These are phyloP conservation scores for Starmerella apis DNA, from an alignment of 805 yeast genomes.

Conservation along the genomic window DNA sequence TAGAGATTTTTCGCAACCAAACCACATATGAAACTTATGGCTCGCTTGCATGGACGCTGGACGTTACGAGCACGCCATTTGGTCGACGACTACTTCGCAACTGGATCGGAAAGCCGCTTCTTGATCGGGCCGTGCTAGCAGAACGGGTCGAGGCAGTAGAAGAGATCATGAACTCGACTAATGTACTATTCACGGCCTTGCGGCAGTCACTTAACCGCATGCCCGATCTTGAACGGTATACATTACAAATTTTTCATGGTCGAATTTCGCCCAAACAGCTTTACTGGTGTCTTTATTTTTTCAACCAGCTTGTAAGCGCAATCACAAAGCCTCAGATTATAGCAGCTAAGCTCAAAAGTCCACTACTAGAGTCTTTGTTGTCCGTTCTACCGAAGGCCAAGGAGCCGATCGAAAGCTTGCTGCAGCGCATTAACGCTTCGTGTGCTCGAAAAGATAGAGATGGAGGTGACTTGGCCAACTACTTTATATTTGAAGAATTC, in stretches of 20 bases:
- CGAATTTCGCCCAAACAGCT: slow-evolving; percentile 51
- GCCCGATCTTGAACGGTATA: slow-evolving; percentile 51
- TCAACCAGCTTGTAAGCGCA: slow-evolving; percentile 31
- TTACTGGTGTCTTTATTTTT: slow-evolving; percentile 41
- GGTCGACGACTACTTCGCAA: slow-evolving; percentile 56
- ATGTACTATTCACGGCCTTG: slow-evolving; percentile 27
- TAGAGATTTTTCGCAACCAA: slow-evolving; percentile 64
- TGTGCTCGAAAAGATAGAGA: slow-evolving; percentile 13
- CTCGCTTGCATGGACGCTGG: slow-evolving; percentile 65
- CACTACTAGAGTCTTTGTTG: slow-evolving; percentile 35
- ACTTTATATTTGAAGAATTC: not conserved
- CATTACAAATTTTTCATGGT: slow-evolving; percentile 51
- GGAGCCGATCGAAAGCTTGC: slow-evolving; percentile 26
- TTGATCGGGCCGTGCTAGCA: slow-evolving; percentile 43
- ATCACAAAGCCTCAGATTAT: slow-evolving; percentile 23
- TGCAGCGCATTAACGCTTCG: slow-evolving; percentile 23
- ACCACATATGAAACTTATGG: slow-evolving; percentile 53
- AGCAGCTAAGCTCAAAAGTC: slow-evolving; percentile 29
- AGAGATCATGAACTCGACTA: slow-evolving; percentile 31
- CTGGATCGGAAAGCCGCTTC: slow-evolving; percentile 72
- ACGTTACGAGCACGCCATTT: slow-evolving; percentile 67
- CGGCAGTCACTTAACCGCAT: slow-evolving; percentile 28
- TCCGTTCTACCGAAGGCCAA: slow-evolving; percentile 33
- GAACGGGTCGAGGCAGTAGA: slow-evolving; percentile 55
- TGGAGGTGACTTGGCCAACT: slow-evolving; percentile 2